phyloP scores from a whole-genome alignment of 2,329 filamentous ascomycete species.

The Botrytis sinoallii region DNA sequence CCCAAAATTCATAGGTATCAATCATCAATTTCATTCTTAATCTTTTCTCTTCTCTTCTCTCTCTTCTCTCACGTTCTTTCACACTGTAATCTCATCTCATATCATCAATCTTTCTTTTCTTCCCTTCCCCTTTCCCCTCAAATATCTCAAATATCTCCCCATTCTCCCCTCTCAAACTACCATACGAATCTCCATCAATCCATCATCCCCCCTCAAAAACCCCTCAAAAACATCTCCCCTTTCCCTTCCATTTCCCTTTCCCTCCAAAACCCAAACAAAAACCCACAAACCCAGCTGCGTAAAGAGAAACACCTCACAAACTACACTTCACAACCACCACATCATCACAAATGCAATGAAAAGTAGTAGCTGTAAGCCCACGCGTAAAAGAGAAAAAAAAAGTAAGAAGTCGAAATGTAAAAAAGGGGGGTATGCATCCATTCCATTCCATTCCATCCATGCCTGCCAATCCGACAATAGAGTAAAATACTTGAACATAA shows the following conservation, averaged over 20 bases:
- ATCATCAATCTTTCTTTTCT: neutral
- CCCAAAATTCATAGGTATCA: constrained; percentile 14
- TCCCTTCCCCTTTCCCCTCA: neutral
- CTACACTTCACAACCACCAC: neutral
- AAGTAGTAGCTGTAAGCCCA: neutral
- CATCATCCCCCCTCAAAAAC: too few relatives aligned
- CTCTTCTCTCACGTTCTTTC: neutral
- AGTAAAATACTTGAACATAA: constrained; percentile 10
- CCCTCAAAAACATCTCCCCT: neutral
- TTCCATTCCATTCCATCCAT: constrained; percentile 6
- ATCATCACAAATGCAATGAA: neutral
- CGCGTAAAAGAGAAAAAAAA: neutral
- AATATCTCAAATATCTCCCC: neutral
- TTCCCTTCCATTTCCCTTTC: too few relatives aligned
- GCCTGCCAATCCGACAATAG: neutral
- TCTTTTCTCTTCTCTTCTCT: neutral
- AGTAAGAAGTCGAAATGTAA: neutral
- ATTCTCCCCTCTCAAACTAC: neutral
- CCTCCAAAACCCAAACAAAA: neutral
- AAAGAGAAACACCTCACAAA: neutral
- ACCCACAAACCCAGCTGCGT: neutral
- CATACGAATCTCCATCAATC: neutral
- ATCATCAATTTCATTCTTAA: constrained; percentile 12
- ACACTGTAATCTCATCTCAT: neutral
- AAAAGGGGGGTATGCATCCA: constrained; percentile 13